Conservation (phyloP, 2,329 filamentous ascomycete genomes). For the Helicocarpus griseus region DNA sequence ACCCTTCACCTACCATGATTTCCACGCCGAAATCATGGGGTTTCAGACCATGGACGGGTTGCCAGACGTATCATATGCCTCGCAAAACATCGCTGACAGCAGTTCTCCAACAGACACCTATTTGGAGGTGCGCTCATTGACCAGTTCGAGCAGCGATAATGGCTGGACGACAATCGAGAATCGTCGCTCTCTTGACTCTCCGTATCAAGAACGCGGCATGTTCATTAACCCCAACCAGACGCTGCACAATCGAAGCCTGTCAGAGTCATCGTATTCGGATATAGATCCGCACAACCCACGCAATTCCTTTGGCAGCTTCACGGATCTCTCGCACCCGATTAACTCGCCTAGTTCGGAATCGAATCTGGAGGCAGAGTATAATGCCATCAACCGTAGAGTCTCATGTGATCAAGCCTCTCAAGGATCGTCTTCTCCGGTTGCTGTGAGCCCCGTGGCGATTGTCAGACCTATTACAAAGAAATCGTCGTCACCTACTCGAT, state of each 20-base stretch:
- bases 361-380: constrained; percentile 50
- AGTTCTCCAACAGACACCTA: constrained; percentile 71
- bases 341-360: constrained; percentile 77
- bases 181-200: constrained; percentile 61
- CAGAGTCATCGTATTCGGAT: constrained; percentile 72
- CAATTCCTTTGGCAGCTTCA: constrained; percentile 67
- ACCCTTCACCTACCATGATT: constrained; percentile 67
- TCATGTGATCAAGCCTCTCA: constrained; percentile 34
- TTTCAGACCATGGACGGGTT: constrained; percentile 41
- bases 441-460: constrained; percentile 57
- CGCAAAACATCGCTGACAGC: constrained; percentile 35
- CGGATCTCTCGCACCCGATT: constrained; percentile 70
- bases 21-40: constrained; percentile 58
- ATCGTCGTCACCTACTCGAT: constrained; percentile 47
- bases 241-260: constrained; percentile 75
- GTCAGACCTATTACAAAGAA: constrained; percentile 55
- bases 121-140: constrained; percentile 74
- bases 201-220: constrained; percentile 50
- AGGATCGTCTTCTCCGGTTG: constrained; percentile 35
- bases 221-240: constrained; percentile 92
- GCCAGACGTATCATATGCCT: constrained; percentile 31
- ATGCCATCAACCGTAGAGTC: constrained; percentile 29
- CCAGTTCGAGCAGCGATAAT: constrained; percentile 70
- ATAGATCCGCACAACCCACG: constrained; percentile 49
- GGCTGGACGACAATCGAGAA: constrained; percentile 78